Conservation (phyloP, 2,329 filamentous ascomycete species). For the Ceratocystis colombiana region DNA sequence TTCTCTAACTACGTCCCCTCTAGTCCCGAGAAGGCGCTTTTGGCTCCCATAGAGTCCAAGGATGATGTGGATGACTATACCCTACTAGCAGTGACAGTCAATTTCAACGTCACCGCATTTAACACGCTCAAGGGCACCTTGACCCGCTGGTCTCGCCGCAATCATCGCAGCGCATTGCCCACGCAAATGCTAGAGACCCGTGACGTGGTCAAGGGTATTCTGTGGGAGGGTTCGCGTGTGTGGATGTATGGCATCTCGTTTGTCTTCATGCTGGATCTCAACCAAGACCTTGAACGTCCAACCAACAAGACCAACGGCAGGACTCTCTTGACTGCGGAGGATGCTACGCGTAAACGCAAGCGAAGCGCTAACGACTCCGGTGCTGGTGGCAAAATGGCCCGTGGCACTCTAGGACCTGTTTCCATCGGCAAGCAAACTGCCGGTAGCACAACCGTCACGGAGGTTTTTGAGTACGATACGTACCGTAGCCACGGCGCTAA, state of each 20-base stretch:
- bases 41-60: constrained; percentile 27
- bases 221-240: constrained; percentile 70
- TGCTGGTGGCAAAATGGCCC: constrained; percentile 45
- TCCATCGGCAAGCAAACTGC: constrained; percentile 35
- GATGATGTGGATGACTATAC: constrained; percentile 39
- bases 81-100: constrained; percentile 44
- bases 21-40: constrained; percentile 27
- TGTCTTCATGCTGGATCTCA: constrained; percentile 85
- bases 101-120: constrained; percentile 62
- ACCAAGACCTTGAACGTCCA: constrained; percentile 51
- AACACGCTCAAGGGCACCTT: constrained; percentile 66
- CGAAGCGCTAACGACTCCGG: constrained; percentile 40
- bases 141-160: constrained; percentile 76
- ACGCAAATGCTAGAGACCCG: constrained; percentile 61
- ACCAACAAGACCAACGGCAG: constrained; percentile 26
- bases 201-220: constrained; percentile 69
- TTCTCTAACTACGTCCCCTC: constrained; percentile 47
- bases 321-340: constrained; percentile 27
- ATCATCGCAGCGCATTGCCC: constrained; percentile 66
- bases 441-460: constrained; percentile 18
- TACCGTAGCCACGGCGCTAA: constrained; percentile 22
- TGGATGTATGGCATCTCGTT: constrained; percentile 85
- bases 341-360: constrained; percentile 45
- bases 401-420: constrained; percentile 38
- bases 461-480: constrained; percentile 25